Base-by-base conservation (phyloP, 2,329 filamentous ascomycete genomes). In the Sarocladium brachiariae region DNA sequence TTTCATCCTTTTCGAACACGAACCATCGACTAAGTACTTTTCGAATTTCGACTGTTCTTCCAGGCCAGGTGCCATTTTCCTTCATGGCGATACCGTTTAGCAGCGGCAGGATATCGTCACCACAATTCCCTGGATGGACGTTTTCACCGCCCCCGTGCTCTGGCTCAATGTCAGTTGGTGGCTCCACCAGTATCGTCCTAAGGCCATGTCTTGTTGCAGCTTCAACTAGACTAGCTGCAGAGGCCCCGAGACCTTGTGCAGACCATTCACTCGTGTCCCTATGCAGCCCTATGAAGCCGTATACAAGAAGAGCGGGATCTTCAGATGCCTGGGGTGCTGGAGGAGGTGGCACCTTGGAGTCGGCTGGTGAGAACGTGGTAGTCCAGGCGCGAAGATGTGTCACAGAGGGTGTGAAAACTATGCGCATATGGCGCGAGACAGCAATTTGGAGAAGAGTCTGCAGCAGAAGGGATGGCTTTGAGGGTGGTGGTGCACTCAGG, bases 351-450 rank as follows among this genome's bases (percentile, higher is more conserved):
- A 71, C 58, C 14, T 57, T 64, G 8, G 70, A 69, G 51, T 69
- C 62, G 1, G 58, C 55, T 2, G 64, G 55, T 16, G 68, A 68
- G 53, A 80, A 76, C 49, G 80, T 74, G 37, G 85, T 74, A 16
- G 96, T 74, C 59, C 85, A 88, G 31, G 88, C 88, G 50, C 89
- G 84, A 6, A 96, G 77, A 64, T 87, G 83, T 19, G 86, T 82
- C 50, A 93, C 76, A 2, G 86, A 89, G 0, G 88, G 82, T 50
- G 82, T 78, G 67, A 95, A 96, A 31, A 80, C 70, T 8, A 91
- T 66, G 50, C 79, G 80, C 55, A 95, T 77, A 58, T 84, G 81
- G 25, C 81, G 78, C 7, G 88, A 84, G 3, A 78, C 76, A 43
- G 84, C 79, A 24, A 91, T 73, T 55, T 88, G 78, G 50, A 83